phyloP scores from a whole-genome alignment of 2,329 filamentous ascomycete species.

The Sarocladiaceae sp. region DNA sequence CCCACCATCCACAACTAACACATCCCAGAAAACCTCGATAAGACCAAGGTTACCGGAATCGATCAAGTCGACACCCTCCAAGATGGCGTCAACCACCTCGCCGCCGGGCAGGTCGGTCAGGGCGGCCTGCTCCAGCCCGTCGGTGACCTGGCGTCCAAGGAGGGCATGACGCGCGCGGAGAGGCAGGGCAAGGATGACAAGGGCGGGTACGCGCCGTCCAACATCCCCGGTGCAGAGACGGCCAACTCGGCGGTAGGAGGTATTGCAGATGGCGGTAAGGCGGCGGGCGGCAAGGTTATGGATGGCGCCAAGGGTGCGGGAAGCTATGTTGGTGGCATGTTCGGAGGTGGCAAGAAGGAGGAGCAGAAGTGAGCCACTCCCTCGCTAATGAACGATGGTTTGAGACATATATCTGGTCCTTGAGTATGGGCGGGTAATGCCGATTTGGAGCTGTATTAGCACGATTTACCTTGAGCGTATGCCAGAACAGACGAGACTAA shows the following conservation, averaged over 20 bases:
- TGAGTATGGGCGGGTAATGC: too few relatives aligned
- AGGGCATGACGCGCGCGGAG: constrained; percentile 61
- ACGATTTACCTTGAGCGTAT: too few relatives aligned
- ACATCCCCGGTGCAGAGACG: constrained; percentile 22
- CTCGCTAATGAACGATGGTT: too few relatives aligned
- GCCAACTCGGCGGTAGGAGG: constrained; percentile 20
- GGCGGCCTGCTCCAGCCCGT: constrained; percentile 60
- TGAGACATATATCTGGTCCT: too few relatives aligned
- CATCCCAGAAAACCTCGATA: constrained; percentile 54
- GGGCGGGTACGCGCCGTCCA: constrained; percentile 38
- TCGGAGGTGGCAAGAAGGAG: constrained; percentile 22
- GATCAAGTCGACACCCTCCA: constrained; percentile 62
- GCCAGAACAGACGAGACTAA: too few relatives aligned
- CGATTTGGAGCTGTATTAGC: too few relatives aligned
- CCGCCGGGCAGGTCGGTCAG: constrained; percentile 58
- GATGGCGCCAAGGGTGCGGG: constrained; percentile 24
- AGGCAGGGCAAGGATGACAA: constrained; percentile 56
- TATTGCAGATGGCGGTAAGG: constrained; percentile 25
- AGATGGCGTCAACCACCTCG: constrained; percentile 58
- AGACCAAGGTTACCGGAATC: constrained; percentile 64
- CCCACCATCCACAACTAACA: constrained; percentile 5
- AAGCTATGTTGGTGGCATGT: constrained; percentile 25
- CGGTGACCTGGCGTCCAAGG: constrained; percentile 55
- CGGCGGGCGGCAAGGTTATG: constrained; percentile 18
- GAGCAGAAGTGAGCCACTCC: constrained; percentile 12